Conservation (phyloP, 345 rosid genomes). For the Heritiera littoralis region DNA sequence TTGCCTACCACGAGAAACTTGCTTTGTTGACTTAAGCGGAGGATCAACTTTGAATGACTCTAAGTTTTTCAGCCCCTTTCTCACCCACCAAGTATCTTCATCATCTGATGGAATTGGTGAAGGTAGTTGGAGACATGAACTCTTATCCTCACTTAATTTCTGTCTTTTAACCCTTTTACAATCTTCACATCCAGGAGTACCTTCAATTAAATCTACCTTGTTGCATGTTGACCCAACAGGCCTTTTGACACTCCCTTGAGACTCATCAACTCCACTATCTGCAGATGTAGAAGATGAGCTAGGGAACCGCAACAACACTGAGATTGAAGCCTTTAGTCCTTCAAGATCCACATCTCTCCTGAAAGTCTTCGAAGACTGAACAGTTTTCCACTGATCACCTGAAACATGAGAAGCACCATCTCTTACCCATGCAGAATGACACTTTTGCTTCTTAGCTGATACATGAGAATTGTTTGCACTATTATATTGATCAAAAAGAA, state of each 20-base stretch:
- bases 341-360: slow-evolving; percentile 49
- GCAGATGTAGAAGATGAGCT: slow-evolving; percentile 41
- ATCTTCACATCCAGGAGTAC: slow-evolving; percentile 87
- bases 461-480: slow-evolving; percentile 25
- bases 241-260: slow-evolving; percentile 69
- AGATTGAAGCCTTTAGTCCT: slow-evolving; percentile 68
- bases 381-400: slow-evolving; percentile 47
- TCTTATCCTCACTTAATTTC: slow-evolving; percentile 66
- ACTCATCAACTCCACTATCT: slow-evolving; percentile 56
- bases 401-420: slow-evolving; percentile 33
- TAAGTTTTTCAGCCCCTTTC: slow-evolving; percentile 61
- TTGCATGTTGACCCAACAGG: slow-evolving; percentile 46
- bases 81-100: slow-evolving; percentile 94
- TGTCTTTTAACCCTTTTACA: slow-evolving; percentile 72
- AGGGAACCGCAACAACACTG: slow-evolving; percentile 72
- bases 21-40: slow-evolving; percentile 64
- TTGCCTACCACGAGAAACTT: slow-evolving; percentile 78
- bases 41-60: slow-evolving; percentile 72
- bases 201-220: slow-evolving; percentile 55
- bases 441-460: slow-evolving; percentile 45
- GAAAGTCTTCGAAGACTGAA: slow-evolving; percentile 41
- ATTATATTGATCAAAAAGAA: slow-evolving; percentile 39
- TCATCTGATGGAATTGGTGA: slow-evolving; percentile 78
- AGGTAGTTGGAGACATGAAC: slow-evolving; percentile 54
- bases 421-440: slow-evolving; percentile 28